Conservation (phyloP, 108 stramenopile genomes). For the Fragilaria radians region DNA sequence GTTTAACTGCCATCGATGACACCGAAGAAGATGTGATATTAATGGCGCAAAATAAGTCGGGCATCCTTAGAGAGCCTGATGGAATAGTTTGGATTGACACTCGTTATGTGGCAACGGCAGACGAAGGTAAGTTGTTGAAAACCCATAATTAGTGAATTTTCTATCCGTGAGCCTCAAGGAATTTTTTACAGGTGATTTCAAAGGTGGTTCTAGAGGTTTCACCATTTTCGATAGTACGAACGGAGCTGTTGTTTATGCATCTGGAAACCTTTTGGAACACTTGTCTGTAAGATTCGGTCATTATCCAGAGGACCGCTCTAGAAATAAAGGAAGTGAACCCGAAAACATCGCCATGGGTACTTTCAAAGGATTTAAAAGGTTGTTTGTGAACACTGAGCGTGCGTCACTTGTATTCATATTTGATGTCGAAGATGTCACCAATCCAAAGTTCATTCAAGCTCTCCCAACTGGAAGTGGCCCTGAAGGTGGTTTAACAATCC, state of each 20-base stretch:
- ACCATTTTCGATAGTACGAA: slow-evolving; percentile 38
- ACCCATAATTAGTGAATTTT: too few species aligned
- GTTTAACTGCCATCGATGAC: slow-evolving; percentile 41
- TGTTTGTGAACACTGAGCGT: slow-evolving; percentile 60
- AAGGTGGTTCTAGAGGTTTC: slow-evolving; percentile 58
- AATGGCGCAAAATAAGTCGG: not conserved
- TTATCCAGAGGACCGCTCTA: slow-evolving; percentile 66
- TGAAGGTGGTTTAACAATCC: slow-evolving; percentile 38
- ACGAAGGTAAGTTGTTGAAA: too few species aligned
- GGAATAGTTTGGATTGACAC: slow-evolving; percentile 56
- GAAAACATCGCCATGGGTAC: slow-evolving; percentile 38
- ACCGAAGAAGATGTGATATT: slow-evolving; percentile 30
- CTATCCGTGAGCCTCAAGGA: too few species aligned
- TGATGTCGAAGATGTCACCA: slow-evolving; percentile 12
- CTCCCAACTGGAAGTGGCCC: slow-evolving; percentile 49
- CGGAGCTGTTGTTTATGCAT: slow-evolving; percentile 40
- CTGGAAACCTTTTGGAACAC: slow-evolving; percentile 36
- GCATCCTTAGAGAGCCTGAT: slow-evolving; percentile 51
- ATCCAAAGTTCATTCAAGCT: slow-evolving; percentile 39
- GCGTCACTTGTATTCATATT: slow-evolving; percentile 46
- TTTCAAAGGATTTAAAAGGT: slow-evolving; percentile 18
- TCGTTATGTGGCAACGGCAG: slow-evolving; percentile 56
- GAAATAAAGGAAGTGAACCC: slow-evolving; percentile 62
- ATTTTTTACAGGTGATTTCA: too few species aligned
- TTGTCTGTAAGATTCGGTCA: slow-evolving; percentile 40